Evolutionary conservation across 2,329 filamentous ascomycete species (phyloP), one percentile per base, ranked within the genome.

Genomic region (Fusarium siculi): DNA sequence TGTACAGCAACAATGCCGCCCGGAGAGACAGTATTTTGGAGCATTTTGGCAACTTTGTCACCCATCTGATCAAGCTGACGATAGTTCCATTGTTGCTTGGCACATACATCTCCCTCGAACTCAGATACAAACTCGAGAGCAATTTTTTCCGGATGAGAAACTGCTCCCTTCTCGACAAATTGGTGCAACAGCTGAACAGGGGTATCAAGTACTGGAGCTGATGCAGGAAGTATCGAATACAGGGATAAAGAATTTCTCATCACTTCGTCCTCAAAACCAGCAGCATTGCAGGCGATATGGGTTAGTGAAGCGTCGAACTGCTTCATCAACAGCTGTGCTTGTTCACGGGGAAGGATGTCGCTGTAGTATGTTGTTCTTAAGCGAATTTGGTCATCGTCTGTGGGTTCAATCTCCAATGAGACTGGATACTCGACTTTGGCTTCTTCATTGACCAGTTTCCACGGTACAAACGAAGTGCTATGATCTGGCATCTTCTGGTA

Each of bases 321-420:
- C 11, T 84, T 75, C 2, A 97, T 82, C 4, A 97, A 81, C 1
- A 94, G 70, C 9, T 79, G 71, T 1, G 93, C 93, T 76, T 97
- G 95, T 59, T 91, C 85, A 3, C 73, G 50, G 0, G 95, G 94
- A 14, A 98, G 79, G 5, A 93, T 72, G 67, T 91, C 86, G 19
- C 86, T 84, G 69, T 89, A 86, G 73, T 89, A 93, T 0, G 92
- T 95, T 25, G 97, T 80, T 14, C 90, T 89, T 12, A 96, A 84
- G 18, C 84, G 80, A 3, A 97, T 76, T 6, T 80, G 76, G 2
- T 85, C 86, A 1, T 82, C 74, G 0, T 74, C 59, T 2, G 78
- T 80, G 0, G 92, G 90, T 66, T 95, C 90, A 39, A 97, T 81
- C 80, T 98, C 95, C 25, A 98, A 83, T 0, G 96, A 97, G 2